Percentiles rank a stretch among this genome's conserved stretches.
Evolutionary conservation across 495 filamentous ascomycete species (phyloP).

Genomic region (Hamigera avellanea): DNA sequence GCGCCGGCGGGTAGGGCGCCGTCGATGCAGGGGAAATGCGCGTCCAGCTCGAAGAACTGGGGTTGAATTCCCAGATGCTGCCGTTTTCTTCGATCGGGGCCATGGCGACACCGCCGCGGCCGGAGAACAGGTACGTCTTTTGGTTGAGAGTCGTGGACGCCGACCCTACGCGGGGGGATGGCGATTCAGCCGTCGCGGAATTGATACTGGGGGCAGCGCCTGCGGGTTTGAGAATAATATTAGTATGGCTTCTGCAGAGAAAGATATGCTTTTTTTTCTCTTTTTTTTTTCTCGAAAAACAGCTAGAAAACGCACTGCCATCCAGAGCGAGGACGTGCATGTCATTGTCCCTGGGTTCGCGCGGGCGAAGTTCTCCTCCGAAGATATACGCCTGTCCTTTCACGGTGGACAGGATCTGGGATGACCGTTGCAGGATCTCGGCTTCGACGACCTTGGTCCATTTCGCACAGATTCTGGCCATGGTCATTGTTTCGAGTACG

Average conservation of each 20-base stretch:
- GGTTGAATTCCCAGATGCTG: constrained; percentile 35
- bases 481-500: no score
- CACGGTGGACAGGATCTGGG: constrained; percentile 57
- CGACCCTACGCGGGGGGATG: constrained; percentile 38
- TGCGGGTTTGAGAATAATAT: constrained; percentile 1
- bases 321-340: constrained; percentile 52
- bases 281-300: no score
- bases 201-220: not conserved
- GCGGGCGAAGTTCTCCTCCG: constrained; percentile 30
- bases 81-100: constrained; percentile 41
- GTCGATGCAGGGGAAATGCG: constrained; percentile 5
- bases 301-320: constrained; percentile 1
- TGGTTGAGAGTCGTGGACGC: constrained; percentile 29
- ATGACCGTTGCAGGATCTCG: constrained; percentile 49
- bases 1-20: constrained; percentile 21
- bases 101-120: constrained; percentile 42
- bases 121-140: constrained; percentile 44
- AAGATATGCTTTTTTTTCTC: no score
- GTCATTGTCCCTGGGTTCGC: constrained; percentile 50
- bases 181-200: constrained; percentile 9
- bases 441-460: constrained; percentile 13
- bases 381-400: constrained; percentile 47
- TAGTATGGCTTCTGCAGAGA: no score
- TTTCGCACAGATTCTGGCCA: constrained; percentile 5
- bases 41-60: constrained; percentile 14